Conservation (phyloP, 176 grass and related monocot genomes). For the Rhipidocladum racemiflorum region DNA sequence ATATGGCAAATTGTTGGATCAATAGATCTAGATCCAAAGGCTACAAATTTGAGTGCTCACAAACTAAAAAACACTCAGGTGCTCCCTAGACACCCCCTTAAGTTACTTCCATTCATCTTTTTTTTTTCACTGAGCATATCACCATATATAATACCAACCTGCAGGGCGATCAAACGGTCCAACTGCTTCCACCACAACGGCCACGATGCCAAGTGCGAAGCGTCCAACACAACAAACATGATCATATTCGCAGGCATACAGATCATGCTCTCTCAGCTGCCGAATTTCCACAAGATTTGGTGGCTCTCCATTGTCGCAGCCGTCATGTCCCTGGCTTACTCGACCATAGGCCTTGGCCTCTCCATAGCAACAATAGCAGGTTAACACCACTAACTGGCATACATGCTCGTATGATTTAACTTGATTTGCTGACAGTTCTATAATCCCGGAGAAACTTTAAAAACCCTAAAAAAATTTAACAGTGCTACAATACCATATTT, state of each 20-base stretch:
- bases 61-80: no score
- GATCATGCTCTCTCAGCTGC: slow-evolving; percentile 73
- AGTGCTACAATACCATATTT: no score
- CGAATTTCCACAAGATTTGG: slow-evolving; percentile 89
- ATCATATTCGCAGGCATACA: slow-evolving; percentile 79
- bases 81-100: no score
- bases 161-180: slow-evolving; percentile 67
- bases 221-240: slow-evolving; percentile 53
- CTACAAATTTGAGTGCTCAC: no score
- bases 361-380: slow-evolving; percentile 84
- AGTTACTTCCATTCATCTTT: background rate
- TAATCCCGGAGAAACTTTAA: no score
- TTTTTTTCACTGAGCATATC: background rate
- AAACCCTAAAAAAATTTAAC: no score
- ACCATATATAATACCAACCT: background rate
- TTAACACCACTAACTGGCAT: background rate
- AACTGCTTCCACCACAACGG: slow-evolving; percentile 76
- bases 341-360: slow-evolving; percentile 77
- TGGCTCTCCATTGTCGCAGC: slow-evolving; percentile 90
- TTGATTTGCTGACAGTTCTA: background rate
- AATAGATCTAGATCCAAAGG: no score
- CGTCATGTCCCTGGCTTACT: slow-evolving; percentile 83
- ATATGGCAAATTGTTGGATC: no score
- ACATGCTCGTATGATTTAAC: background rate
- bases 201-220: slow-evolving; percentile 37